These are phyloP conservation scores for Hypericum perforatum DNA, from an alignment of 345 rosid species.

Conservation along the genomic window DNA sequence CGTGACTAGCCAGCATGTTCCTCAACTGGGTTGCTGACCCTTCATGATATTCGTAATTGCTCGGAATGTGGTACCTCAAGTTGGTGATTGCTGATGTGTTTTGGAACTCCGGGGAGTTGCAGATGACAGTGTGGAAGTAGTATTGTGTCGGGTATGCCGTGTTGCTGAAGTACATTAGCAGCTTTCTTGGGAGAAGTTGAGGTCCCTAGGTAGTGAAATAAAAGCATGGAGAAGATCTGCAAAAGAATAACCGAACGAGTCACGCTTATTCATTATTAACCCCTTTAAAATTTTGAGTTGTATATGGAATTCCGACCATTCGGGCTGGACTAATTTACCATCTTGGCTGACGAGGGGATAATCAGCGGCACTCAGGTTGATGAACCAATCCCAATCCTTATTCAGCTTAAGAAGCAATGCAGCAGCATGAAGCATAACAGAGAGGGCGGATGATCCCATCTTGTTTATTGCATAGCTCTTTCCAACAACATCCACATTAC, in stretches of 20 bases:
- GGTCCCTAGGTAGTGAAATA: constrained; percentile 26
- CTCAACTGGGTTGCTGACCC: constrained; percentile 5
- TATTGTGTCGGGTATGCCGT: constrained; percentile 18
- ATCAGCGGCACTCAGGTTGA: constrained; percentile 25
- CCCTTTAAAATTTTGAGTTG: too few species aligned
- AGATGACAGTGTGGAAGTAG: constrained; percentile 31
- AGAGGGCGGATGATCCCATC: constrained; percentile 27
- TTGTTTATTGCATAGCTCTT: constrained; percentile 16
- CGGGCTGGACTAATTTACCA: constrained; percentile 6
- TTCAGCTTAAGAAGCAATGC: constrained; percentile 29
- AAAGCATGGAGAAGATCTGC: constrained; percentile 35
- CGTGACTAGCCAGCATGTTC: constrained; percentile 9
- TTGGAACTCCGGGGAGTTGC: constrained; percentile 30
- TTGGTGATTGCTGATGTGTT: constrained; percentile 18
- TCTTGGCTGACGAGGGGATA: constrained; percentile 32
- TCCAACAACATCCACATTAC: constrained; percentile 33
- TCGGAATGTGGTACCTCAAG: constrained; percentile 13
- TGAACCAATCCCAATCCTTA: constrained; percentile 31
- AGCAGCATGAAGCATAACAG: constrained; percentile 30
- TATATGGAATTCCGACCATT: too few species aligned
- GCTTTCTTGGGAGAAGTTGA: constrained; percentile 32
- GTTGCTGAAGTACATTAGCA: constrained; percentile 28
- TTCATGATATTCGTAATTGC: background rate
- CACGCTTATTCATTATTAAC: too few species aligned
- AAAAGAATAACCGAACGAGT: background rate